phyloP scores from a whole-genome alignment of 2,329 filamentous ascomycete genomes.

The Epichloe aotearoae region DNA sequence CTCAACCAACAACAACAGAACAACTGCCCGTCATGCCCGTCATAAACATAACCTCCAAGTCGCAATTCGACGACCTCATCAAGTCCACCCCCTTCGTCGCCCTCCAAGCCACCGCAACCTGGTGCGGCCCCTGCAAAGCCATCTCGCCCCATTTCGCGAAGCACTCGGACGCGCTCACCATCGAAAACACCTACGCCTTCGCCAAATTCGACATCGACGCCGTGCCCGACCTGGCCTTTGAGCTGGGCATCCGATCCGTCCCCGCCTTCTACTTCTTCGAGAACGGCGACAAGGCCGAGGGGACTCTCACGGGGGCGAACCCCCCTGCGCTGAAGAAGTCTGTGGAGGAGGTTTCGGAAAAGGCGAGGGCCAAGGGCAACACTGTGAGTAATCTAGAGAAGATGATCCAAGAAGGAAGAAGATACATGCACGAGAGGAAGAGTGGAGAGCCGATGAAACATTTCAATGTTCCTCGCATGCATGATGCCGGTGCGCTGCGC shows the following conservation, averaged over 20 bases:
- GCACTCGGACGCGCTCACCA: constrained; percentile 26
- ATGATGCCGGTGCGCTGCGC: too few species aligned
- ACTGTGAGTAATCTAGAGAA: constrained; percentile 7
- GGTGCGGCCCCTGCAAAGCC: constrained; percentile 48
- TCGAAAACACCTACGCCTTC: constrained; percentile 34
- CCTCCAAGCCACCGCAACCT: constrained; percentile 45
- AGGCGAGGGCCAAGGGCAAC: constrained; percentile 13
- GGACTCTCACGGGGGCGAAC: constrained; percentile 29
- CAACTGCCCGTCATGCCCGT: constrained; percentile 17
- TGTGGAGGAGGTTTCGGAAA: constrained; percentile 12
- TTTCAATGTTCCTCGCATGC: too few species aligned
- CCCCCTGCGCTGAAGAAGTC: constrained; percentile 19
- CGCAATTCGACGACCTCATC: constrained; percentile 37
- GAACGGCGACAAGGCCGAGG: constrained; percentile 30
- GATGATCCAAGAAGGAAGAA: background rate
- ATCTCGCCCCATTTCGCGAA: constrained; percentile 42
- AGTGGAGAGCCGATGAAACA: background rate
- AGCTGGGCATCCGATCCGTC: constrained; percentile 40
- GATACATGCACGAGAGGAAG: background rate
- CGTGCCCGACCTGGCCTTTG: constrained; percentile 33
- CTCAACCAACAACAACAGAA: background rate
- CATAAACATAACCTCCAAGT: constrained; percentile 25
- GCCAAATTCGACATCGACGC: constrained; percentile 47
- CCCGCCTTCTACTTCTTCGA: constrained; percentile 49
- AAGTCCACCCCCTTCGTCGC: constrained; percentile 35